These are phyloP conservation scores for Boletus sp. DNA, from an alignment of 1,284 basidiomycete genomes.

Conservation along the genomic window DNA sequence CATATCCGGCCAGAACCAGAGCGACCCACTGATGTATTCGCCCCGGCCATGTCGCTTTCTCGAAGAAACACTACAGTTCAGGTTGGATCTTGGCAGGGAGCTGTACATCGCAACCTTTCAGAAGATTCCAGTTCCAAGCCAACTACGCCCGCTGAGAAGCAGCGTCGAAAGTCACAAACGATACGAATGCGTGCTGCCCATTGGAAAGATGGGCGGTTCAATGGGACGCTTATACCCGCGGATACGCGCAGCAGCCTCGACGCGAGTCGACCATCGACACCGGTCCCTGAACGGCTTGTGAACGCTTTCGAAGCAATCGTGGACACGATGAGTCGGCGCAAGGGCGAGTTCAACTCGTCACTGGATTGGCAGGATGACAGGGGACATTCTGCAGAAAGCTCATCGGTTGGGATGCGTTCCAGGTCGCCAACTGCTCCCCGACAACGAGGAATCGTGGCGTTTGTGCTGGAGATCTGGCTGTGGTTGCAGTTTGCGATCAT, in stretches of 20 bases:
- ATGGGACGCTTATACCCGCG: slow-evolving; percentile 32
- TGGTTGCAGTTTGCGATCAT: slow-evolving; percentile 79
- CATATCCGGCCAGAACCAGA: slow-evolving; percentile 7
- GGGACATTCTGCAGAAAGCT: slow-evolving; percentile 6
- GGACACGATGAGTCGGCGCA: slow-evolving; percentile 41
- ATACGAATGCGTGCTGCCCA: slow-evolving; percentile 48
- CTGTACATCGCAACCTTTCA: slow-evolving; percentile 1
- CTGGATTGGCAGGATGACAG: slow-evolving; percentile 21
- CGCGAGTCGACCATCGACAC: slow-evolving; percentile 34
- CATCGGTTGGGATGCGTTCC: slow-evolving; percentile 3
- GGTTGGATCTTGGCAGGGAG: slow-evolving; percentile 19
- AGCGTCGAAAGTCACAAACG: slow-evolving; percentile 47
- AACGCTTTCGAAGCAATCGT: slow-evolving; percentile 47
- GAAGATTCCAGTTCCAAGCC: slow-evolving; percentile 7
- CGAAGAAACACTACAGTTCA: slow-evolving; percentile 12
- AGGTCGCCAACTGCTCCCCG: slow-evolving; percentile 23
- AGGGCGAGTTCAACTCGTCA: slow-evolving; percentile 18
- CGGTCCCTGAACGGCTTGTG: slow-evolving; percentile 42
- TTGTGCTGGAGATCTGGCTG: slow-evolving; percentile 74
- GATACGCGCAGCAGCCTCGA: slow-evolving; percentile 21
- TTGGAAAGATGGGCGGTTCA: slow-evolving; percentile 50
- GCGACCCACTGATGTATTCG: slow-evolving; percentile 6
- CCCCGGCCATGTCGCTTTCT: slow-evolving; percentile 11
- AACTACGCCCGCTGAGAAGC: slow-evolving; percentile 29
- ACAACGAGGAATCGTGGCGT: slow-evolving; percentile 46